Evolutionary conservation across 176 grass and related monocot genomes (phyloP).

Genomic region (Triticum dicoccoides): DNA sequence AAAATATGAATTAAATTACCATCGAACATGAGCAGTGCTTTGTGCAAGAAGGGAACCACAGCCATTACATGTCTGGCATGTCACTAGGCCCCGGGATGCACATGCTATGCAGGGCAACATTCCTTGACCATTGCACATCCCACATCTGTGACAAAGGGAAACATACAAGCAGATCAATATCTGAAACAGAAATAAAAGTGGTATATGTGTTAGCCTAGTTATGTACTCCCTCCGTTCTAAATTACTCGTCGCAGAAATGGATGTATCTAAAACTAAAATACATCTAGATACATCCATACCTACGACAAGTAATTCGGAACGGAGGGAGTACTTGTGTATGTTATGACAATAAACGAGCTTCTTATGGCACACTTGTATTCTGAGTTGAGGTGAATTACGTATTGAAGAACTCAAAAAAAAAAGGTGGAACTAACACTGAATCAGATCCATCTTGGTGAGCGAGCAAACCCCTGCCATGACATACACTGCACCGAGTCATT

Average conservation of each 20-base stretch:
- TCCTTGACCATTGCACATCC: slow-evolving; percentile 77
- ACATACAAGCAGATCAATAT: slow-evolving; percentile 17
- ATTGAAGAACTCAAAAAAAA: slow-evolving; percentile 1
- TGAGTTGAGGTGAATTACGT: neutral
- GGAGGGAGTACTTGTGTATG: neutral
- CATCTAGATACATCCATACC: no score
- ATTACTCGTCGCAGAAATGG: no score
- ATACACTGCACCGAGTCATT: slow-evolving; percentile 63
- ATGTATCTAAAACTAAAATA: no score
- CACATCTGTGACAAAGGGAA: slow-evolving; percentile 64
- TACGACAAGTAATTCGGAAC: no score
- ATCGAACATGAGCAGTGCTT: slow-evolving; percentile 77
- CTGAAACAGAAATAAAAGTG: neutral
- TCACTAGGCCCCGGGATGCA: slow-evolving; percentile 64
- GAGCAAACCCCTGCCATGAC: slow-evolving; percentile 80
- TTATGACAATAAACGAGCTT: neutral
- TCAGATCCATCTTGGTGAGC: slow-evolving; percentile 96
- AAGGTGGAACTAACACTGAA: slow-evolving; percentile 55
- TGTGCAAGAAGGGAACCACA: slow-evolving; percentile 68
- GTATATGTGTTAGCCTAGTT: neutral
- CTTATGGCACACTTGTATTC: neutral
- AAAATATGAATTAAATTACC: slow-evolving; percentile 43
- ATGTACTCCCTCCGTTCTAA: neutral
- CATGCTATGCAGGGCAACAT: slow-evolving; percentile 73
- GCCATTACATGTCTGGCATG: slow-evolving; percentile 73